A percentile compares a stretch with the other conserved stretches of the same genome.
phyloP scores from a whole-genome alignment of 305 asterid genomes.

The Solanum hybrid region DNA sequence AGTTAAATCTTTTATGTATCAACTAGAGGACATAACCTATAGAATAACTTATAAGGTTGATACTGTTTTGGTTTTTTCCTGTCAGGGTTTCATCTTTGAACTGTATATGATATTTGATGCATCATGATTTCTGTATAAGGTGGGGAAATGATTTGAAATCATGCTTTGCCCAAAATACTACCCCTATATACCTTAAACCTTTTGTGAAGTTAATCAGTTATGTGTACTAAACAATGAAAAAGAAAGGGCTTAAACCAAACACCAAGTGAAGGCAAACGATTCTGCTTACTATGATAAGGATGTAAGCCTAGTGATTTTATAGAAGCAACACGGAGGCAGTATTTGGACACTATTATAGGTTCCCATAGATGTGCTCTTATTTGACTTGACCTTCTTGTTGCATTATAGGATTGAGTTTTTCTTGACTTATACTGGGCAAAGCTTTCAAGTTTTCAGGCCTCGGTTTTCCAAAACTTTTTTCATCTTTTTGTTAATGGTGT shows the following conservation, averaged over 20 bases:
- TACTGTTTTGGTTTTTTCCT: background rate
- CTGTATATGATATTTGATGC: background rate
- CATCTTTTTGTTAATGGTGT: constrained; percentile 2
- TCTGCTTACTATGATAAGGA: background rate
- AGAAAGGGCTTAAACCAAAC: background rate
- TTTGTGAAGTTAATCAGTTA: background rate
- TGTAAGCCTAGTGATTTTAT: background rate
- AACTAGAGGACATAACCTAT: background rate
- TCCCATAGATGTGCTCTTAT: background rate
- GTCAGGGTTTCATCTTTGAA: background rate
- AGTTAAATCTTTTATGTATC: background rate
- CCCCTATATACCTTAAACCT: background rate
- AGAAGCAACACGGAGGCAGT: background rate
- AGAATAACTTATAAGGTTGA: background rate
- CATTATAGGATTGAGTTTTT: background rate
- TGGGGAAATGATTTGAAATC: background rate
- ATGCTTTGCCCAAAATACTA: background rate
- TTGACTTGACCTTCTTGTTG: background rate
- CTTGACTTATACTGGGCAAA: background rate
- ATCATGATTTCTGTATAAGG: background rate
- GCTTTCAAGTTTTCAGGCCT: background rate
- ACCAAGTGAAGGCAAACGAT: background rate
- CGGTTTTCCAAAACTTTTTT: constrained; percentile 7
- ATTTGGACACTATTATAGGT: background rate
- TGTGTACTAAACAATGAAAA: background rate